Percentiles rank a stretch among this genome's conserved stretches.
phyloP scores from a whole-genome alignment of 371 early-diverging fungal genomes.

The Mortierella sp. region DNA sequence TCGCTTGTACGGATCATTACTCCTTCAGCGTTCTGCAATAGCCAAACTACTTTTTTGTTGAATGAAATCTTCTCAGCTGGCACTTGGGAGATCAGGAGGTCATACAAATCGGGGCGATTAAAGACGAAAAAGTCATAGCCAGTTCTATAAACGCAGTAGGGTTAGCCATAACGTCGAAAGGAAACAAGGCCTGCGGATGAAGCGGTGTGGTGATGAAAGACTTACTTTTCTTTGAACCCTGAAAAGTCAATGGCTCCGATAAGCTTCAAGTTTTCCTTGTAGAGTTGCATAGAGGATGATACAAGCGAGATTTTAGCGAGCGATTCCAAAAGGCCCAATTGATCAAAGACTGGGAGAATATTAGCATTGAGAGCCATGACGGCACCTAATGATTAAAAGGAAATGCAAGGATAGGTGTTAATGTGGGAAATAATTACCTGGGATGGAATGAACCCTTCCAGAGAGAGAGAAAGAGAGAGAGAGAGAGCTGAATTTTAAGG shows the following conservation, averaged over 20 bases:
- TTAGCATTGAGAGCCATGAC: neutral
- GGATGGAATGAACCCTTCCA: too few relatives aligned
- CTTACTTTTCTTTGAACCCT: slow-evolving; percentile 1
- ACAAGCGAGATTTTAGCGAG: neutral
- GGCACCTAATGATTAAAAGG: neutral
- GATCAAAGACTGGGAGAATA: slow-evolving; percentile 3
- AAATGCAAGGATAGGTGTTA: neutral
- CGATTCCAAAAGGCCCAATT: neutral
- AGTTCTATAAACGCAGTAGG: slow-evolving; percentile 3
- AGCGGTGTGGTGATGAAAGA: neutral
- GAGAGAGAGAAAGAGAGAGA: too few relatives aligned
- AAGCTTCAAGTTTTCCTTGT: neutral
- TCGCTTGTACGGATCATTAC: slow-evolving; percentile 23
- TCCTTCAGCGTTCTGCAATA: slow-evolving; percentile 15
- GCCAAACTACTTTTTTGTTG: slow-evolving; percentile 17
- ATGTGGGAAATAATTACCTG: too few relatives aligned
- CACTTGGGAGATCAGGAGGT: slow-evolving; percentile 9
- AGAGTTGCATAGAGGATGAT: neutral
- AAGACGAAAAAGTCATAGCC: slow-evolving; percentile 12
- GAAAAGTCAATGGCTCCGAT: slow-evolving; percentile 6
- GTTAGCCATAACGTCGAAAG: too few relatives aligned
- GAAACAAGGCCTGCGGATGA: too few relatives aligned
- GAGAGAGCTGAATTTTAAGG: neutral
- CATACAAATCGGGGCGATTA: slow-evolving; percentile 16
- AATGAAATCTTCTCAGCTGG: slow-evolving; percentile 23